These are phyloP conservation scores for Fusarium papillatum DNA, from an alignment of 2,329 filamentous ascomycete species.

Conservation along the genomic window DNA sequence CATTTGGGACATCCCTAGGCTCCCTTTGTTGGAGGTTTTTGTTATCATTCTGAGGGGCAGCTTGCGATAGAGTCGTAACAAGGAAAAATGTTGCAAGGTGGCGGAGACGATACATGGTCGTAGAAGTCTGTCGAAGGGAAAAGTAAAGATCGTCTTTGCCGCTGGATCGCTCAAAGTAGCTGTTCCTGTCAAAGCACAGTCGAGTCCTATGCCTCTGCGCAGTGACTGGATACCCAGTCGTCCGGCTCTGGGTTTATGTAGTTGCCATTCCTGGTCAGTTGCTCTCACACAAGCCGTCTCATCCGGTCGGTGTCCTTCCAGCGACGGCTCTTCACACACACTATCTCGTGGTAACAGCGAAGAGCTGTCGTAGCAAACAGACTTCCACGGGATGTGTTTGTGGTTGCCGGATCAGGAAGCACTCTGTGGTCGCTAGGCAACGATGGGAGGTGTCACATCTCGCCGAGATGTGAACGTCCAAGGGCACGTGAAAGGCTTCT, in stretches of 20 bases:
- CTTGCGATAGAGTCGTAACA: not conserved
- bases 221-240: conserved; percentile 1
- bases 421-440: conserved; percentile 18
- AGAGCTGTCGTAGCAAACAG: not conserved
- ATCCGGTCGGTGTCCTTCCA: not conserved
- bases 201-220: not conserved
- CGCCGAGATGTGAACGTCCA: not conserved
- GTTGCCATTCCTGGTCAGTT: conserved; percentile 10
- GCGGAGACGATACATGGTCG: conserved; percentile 3
- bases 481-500: not conserved
- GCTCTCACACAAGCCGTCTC: conserved; percentile 9
- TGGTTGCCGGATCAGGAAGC: conserved; percentile 14
- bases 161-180: not conserved
- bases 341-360: not conserved
- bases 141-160: not conserved
- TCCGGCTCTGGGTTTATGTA: conserved; percentile 33
- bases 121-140: not conserved
- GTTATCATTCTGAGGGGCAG: conserved; percentile 3
- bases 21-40: not conserved
- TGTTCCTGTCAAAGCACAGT: not conserved
- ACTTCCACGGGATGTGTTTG: not conserved
- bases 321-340: not conserved
- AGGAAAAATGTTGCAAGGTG: not conserved
- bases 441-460: conserved; percentile 20
- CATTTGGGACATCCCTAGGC: not conserved